phyloP scores from a whole-genome alignment of 1,284 basidiomycete genomes.

The Anthracocystis panici-leucophaei region DNA sequence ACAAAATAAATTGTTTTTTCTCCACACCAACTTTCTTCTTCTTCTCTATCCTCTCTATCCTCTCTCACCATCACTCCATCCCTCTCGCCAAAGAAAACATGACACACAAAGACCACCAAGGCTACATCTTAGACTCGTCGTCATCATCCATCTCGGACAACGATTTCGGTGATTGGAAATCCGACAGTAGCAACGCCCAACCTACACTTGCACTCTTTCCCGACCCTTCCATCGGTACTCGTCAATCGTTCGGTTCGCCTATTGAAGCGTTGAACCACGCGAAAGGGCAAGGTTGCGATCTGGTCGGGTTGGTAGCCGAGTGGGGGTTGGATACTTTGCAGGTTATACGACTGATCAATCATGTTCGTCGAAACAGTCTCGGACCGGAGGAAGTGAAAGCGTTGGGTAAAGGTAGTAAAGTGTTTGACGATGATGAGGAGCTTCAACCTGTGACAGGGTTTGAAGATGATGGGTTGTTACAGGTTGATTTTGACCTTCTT shows the following conservation, averaged over 20 bases:
- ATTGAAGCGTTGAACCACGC: slow-evolving; percentile 55
- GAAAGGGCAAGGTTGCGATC: slow-evolving; percentile 55
- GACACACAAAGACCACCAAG: slow-evolving; percentile 45
- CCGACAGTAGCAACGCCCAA: slow-evolving; percentile 26
- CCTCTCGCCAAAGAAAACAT: slow-evolving; percentile 25
- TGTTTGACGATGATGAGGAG: slow-evolving; percentile 58
- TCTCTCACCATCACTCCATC: not conserved
- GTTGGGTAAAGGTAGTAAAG: slow-evolving; percentile 28
- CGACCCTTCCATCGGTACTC: slow-evolving; percentile 13
- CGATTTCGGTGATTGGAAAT: slow-evolving; percentile 51
- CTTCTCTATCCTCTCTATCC: not conserved
- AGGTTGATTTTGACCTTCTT: slow-evolving; percentile 61
- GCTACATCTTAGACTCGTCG: slow-evolving; percentile 26
- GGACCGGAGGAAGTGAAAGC: slow-evolving; percentile 31
- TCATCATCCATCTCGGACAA: slow-evolving; percentile 50
- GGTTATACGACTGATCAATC: slow-evolving; percentile 66
- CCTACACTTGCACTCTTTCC: slow-evolving; percentile 33
- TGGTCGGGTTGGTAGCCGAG: slow-evolving; percentile 42
- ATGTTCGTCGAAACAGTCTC: slow-evolving; percentile 48
- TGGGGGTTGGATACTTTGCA: slow-evolving; percentile 61
- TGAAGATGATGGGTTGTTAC: slow-evolving; percentile 66
- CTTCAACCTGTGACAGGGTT: slow-evolving; percentile 63
- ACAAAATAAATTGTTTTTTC: too few species aligned
- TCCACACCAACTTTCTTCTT: slow-evolving; percentile 5
- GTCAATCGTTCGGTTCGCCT: slow-evolving; percentile 41